Conservation (phyloP, 768 basidiomycete species). For the Trametes maxima region DNA sequence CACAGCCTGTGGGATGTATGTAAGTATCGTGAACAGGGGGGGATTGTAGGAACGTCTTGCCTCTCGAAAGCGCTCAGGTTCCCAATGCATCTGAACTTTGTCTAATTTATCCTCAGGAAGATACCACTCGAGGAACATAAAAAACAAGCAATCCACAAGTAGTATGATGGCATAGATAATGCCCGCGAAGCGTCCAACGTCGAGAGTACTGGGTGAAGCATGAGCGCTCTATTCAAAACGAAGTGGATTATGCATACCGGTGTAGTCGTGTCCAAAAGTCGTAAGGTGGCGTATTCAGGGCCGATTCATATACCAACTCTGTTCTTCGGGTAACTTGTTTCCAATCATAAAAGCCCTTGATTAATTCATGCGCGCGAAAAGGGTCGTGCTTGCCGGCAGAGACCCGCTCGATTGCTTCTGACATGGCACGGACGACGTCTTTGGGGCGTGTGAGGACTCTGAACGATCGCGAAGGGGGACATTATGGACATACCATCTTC, state of each 20-base stretch:
- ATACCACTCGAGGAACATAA: conserved; percentile 81
- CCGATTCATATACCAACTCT: conserved; percentile 77
- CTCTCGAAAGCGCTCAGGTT: conserved; percentile 39
- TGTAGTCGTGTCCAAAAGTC: conserved; percentile 79
- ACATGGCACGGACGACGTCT: conserved; percentile 87
- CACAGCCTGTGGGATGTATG: not conserved
- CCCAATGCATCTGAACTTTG: conserved; percentile 70
- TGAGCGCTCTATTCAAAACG: not conserved
- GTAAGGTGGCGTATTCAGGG: conserved; percentile 59
- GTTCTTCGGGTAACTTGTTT: conserved; percentile 74
- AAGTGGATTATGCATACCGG: conserved; percentile 49
- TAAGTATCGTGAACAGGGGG: no score
- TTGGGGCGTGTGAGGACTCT: not conserved
- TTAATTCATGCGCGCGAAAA: conserved; percentile 68
- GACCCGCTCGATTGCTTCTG: conserved; percentile 77
- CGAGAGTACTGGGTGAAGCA: conserved; percentile 60
- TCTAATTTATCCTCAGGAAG: conserved; percentile 79
- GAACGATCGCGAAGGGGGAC: not conserved
- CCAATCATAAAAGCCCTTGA: conserved; percentile 90
- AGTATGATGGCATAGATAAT: conserved; percentile 88
- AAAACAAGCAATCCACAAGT: conserved; percentile 88
- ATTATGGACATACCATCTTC: conserved; percentile 71
- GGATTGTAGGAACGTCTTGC: conserved; percentile 26
- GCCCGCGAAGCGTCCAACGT: conserved; percentile 78
- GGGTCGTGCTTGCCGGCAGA: conserved; percentile 73